Evolutionary conservation across 2,329 filamentous ascomycete species (phyloP), one percentile per base, ranked within the genome.

Genomic region (Tolypocladium cylindrosporum): DNA sequence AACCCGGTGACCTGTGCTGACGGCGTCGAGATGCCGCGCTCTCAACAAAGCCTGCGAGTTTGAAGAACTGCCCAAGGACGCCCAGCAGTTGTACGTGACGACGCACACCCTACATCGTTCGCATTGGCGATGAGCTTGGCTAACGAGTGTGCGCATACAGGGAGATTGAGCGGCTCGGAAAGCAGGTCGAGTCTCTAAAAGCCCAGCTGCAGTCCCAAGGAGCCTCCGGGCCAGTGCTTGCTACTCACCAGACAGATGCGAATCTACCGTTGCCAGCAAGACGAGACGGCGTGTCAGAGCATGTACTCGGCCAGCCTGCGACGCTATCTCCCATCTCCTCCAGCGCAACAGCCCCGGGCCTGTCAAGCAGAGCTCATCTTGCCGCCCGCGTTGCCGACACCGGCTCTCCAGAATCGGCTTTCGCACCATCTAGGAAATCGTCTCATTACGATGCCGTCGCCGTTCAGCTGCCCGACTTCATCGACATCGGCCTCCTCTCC

Each of bases 1-100:
- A 27, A 27, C 21, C 13, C 21, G 21, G 21, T 4, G 5, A 21
- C 4, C 5, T 21, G 27, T 37, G 16, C 42, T 31, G 13, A 42
- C 54, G 34, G 5, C 10, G 11, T 37, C 19, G 39, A 68, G 66
- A 42, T 68, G 67, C 45, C 59, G 57, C 10, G 55, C 42, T 10
- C 56, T 64, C n/a, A 61, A 51, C 8, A 68, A 65, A 57, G 43
- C 34, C 10, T 68, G 67, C 51, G 55, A 57, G 10, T 68, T 65
- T 56, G 60, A 58, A 4, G 62, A 67, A 41, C 59, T 55, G 16
- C 65, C 65, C 4, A 66, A 62, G 19, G 64, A 67, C 11, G 60
- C 60, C 1, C 59, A 64, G 39, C 58, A 65, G 37, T 37, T 63
- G 64, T 65, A 57, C 6, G 61, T 57, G 8, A 6, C 2, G 24